Evolutionary conservation across 352 stramenopile species (phyloP), one percentile per base, ranked within the genome.

Genomic region (Globisporangium viniferum): DNA sequence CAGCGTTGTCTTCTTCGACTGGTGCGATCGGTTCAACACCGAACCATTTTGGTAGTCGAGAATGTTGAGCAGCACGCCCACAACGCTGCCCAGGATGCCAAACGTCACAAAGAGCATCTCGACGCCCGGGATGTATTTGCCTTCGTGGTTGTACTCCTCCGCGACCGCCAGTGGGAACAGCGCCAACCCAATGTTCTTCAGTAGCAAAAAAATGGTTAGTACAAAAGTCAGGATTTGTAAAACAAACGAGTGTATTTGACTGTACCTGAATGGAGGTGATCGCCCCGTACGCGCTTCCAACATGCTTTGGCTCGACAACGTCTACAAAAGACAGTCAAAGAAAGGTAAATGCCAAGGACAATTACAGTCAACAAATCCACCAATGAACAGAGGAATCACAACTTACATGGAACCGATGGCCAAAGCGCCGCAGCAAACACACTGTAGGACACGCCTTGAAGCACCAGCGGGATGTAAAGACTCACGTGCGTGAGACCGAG

Each of bases 351-450:
- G 15, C 10, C 9, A 24, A 55, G n/a, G 6, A 41, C 35, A 2
- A 64, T 33, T 33, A 59, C 48, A 70, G 24, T 9, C 36, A 18
- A 15, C 1, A 44, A 33, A 18, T 6, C 31, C 31, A 33, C 5
- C 31, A 33, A 33, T 33, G 2, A 33, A 33, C 31, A 33, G 31
- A 33, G 31, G 0, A 33, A 33, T 5, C 29, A 44, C 15, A 49
- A 67, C 79, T 36, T 68, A 88, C 79, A 86, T 73, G 91, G 89
- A 24, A 98, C 89, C 0, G 89, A 97, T 5, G 94, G 94, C 94
- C 94, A 98, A 24, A 98, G 53, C 7, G 94, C 92, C 5, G 94
- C 89, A 5, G 93, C 93, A 75, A 97, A 98, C 14, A 98, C 84
- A 36, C 89, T 95, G 70, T 98, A 98, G 7, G 91, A 91, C 12